Conservation (phyloP, 805 yeast genomes). For the Ogataea salicorniae region DNA sequence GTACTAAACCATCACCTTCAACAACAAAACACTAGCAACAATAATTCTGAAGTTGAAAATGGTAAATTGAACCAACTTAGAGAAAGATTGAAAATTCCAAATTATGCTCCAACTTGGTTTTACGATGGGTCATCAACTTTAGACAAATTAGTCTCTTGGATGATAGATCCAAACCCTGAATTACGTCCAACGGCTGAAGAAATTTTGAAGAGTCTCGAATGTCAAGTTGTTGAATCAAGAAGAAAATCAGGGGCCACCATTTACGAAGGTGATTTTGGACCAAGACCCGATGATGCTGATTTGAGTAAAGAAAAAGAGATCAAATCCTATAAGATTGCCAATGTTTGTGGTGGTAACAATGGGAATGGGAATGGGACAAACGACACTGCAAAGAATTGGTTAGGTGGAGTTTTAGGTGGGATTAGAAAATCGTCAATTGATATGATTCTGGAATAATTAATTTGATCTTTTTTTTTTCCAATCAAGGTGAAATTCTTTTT, state of each 20-base stretch:
- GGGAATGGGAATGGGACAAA: too few relatives aligned
- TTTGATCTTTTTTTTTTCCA: too few relatives aligned
- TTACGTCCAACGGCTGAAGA: conserved; percentile 76
- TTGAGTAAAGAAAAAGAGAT: too few relatives aligned
- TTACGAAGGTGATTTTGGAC: conserved; percentile 95
- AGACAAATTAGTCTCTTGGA: conserved; percentile 77
- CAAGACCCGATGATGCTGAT: conserved; percentile 43
- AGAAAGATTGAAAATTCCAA: conserved; percentile 42
- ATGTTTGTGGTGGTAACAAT: conserved; percentile 2
- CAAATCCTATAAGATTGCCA: conserved; percentile 9
- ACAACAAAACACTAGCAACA: background rate
- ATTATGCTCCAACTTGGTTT: conserved; percentile 84
- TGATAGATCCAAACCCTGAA: conserved; percentile 81
- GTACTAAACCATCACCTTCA: too few relatives aligned
- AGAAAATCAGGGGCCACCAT: conserved; percentile 91
- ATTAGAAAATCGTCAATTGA: conserved; percentile 15
- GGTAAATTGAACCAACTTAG: conserved; percentile 7
- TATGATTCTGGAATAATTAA: conserved; percentile 18
- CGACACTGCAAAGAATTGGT: conserved; percentile 1
- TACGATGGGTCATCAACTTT: conserved; percentile 64
- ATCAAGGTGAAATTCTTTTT: too few relatives aligned
- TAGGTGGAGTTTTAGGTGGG: conserved; percentile 4
- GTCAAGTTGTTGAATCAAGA: conserved; percentile 69
- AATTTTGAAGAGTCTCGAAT: conserved; percentile 67
- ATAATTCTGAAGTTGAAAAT: background rate